Evolutionary conservation across 2,329 filamentous ascomycete genomes (phyloP), one percentile per base, ranked within the genome.

Genomic region (Zalaria obscura): DNA sequence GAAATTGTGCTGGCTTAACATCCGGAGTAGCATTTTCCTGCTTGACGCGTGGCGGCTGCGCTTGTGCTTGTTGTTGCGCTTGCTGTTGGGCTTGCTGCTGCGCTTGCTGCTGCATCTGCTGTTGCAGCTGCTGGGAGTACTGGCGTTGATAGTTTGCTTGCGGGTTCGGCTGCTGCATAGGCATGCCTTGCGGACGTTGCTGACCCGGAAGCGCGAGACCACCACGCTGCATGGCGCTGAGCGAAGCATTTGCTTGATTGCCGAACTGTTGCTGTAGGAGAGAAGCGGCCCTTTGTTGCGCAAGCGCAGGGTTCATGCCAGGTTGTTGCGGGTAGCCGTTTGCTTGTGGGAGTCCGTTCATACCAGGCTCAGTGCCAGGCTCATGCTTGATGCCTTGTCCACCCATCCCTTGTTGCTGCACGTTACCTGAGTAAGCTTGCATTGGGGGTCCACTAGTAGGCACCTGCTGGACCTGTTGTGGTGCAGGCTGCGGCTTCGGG

Each of bases 401-500:
- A 25, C 55, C 50, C 39, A 55, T 48, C 33, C 55, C 55, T 34
- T 50, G 52, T 35, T 54, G 49, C 18, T 44, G 45, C 25, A 40
- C 34, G 34, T 32, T 34, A 28, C 36, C 32, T 11, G 29, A 7
- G n/a, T 32, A 32, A 32, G 50, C 49, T 26, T 56, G 52, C 26
- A 53, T 53, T 38, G 55, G 50, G 40, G 60, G 52, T 35, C 52
- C 57, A 43, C 64, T 64, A n/a, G 61, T 63, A 8, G 62, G 61
- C 34, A 18, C 64, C 54, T 2, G 60, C 61, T n/a, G 61, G 58
- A 31, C 59, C 56, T 44, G 63, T 61, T 38, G 68, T 53, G 51
- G 65, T 48, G 58, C 59, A 40, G 75, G 73, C 40, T 83, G 79
- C 39, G 82, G 80, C 57, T 83, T 80, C 35, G 91, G 89, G 58